Evolutionary conservation across 140 eudicot species (phyloP), one percentile per base, ranked within the genome.

Genomic region (Erigeron philadelphicus): DNA sequence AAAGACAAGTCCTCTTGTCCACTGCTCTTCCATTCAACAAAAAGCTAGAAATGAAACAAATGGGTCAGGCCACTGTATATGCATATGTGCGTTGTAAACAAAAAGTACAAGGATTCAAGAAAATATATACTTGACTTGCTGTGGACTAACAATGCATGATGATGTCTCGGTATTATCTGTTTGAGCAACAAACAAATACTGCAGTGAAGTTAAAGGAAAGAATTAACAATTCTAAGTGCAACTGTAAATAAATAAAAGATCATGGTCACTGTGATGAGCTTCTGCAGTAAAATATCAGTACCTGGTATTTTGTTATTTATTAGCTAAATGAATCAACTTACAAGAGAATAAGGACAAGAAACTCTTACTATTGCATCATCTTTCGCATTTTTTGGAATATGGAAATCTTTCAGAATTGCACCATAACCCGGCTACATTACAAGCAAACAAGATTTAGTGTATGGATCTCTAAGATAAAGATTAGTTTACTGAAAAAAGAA

Each of bases 1-100:
- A 63, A 21, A 70, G 55, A 71, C 73, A 76, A 66, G 77, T 85
- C 73, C 97, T 91, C 60, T 73, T 68, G 12, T 84, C 88, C 52
- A 91, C 95, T 64, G 82, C 82, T 64, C 50, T 88, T 9, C 97
- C 97, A 62, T 91, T 91, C 70, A 91, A 65, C 71, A 86, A 79
- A 82, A 91, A 78, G 78, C 90, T 85, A 74, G 50, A 82, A 66
- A 17, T 69, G 46, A 64, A 52, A 71, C 21, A 52, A 62, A 57
- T 1, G 35, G 64, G 62, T 75, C 25, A 75, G 60, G 78, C 45
- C 73, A 75, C 25, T 67, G 75, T 49, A 56, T 45, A 62, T 18
- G 56, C 42, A 68, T 47, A 23, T 35, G n/a, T 57, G 9, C 16
- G 43, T 23, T 18, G 44, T 52, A 17, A 74, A 47, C 65, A 67